Evolutionary conservation across 352 stramenopile genomes (phyloP), one percentile per base, ranked within the genome.

Genomic region (Pilasporangium apinafurcum): DNA sequence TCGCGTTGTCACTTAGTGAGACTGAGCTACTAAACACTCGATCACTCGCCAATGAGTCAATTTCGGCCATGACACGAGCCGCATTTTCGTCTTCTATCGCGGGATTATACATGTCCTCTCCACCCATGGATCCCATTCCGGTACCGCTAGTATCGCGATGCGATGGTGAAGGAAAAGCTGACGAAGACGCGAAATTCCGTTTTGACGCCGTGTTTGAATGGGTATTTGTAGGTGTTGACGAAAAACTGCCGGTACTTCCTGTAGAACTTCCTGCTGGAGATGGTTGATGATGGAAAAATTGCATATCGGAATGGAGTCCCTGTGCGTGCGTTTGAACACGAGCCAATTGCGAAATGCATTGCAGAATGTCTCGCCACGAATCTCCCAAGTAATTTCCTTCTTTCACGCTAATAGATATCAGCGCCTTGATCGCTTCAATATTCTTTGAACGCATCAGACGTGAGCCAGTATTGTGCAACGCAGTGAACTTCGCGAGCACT

Each of bases 261-360:
- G 51, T 47, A 5, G 59, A 53, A 9, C 55, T 60, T 5, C 56
- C 62, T 28, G 60, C 49, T 28, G 59, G 59, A 17, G 57, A 66
- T 13, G 59, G 47, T 20, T 76, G 65, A 2, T 78, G 68, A 31
- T 63, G 63, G 32, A 97, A 91, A 46, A 97, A 97, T 28, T 95
- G 71, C 24, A 59, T 71, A 27, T 89, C 73, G 29, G 57, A 53
- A 73, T 90, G 62, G 68, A 85, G 41, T 0, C 96, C 95, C 21
- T 96, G 95, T 25, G 94, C 92, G 53, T 97, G 93, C 3, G 97
- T 91, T 53, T 98, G 89, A 14, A 99, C 83, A 18, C 96, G 81
- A n/a, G 95, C 94, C 24, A 99, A 72, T 61, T 98, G 95, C 4
- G 93, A 98, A 44, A 99, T 96, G 53, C 92, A 97, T 53, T 97